Evolutionary conservation across 495 filamentous ascomycete species (phyloP).

Genomic region (Daldinia decipiens): DNA sequence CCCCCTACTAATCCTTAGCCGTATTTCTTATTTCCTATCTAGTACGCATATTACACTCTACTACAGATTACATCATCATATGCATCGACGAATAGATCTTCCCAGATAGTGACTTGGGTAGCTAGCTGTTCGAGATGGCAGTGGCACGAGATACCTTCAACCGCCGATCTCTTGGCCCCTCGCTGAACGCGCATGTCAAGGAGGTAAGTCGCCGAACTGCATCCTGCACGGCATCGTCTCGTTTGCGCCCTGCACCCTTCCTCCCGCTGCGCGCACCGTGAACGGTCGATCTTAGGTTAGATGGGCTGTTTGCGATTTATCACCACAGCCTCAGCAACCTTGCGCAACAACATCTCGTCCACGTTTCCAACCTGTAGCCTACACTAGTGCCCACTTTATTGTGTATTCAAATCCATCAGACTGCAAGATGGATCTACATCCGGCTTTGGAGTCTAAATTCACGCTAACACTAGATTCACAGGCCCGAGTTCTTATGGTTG

Average conservation of each 20-base stretch:
- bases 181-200: slow-evolving; percentile 57
- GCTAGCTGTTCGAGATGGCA: slow-evolving; percentile 45
- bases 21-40: slow-evolving; percentile 1
- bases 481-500: slow-evolving; percentile 92
- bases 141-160: slow-evolving; percentile 54
- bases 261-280: slow-evolving; percentile 23
- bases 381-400: not conserved
- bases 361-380: slow-evolving; percentile 3
- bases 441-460: slow-evolving; percentile 9
- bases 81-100: slow-evolving; percentile 34
- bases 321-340: slow-evolving; percentile 9
- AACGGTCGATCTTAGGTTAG: slow-evolving; percentile 11
- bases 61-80: slow-evolving; percentile 41
- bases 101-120: slow-evolving; percentile 39
- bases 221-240: slow-evolving; percentile 15
- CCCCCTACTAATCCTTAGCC: not conserved
- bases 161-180: slow-evolving; percentile 55
- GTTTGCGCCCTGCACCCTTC: slow-evolving; percentile 29
- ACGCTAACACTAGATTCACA: slow-evolving; percentile 56
- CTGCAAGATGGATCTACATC: slow-evolving; percentile 31
- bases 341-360: slow-evolving; percentile 23
- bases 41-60: not conserved
- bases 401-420: not conserved
- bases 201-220: slow-evolving; percentile 52
- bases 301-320: slow-evolving; percentile 28